Evolutionary conservation across 1,284 basidiomycete species (phyloP), one percentile per base, ranked within the genome.

Genomic region (Malassezia obtusa): DNA sequence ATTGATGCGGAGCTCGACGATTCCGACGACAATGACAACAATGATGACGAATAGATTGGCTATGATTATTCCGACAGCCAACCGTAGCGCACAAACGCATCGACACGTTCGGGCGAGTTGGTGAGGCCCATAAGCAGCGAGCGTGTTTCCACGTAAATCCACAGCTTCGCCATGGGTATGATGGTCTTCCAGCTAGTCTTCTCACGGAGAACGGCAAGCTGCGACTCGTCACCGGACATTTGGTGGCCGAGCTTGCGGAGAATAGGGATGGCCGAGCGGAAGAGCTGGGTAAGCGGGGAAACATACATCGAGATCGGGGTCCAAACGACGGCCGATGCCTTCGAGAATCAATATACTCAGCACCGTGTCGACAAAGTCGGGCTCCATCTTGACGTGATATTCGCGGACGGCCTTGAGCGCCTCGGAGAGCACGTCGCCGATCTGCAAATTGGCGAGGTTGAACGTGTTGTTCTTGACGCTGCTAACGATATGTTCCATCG

Each of bases 321-420:
- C 90, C 58, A 99, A 75, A 75, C 87, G 89, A 50, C 94, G 77
- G 15, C 94, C 94, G 62, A 98, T 96, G 0, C 94, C 94, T 76
- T 99, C 94, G 40, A 99, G 77, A 48, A 99, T 74, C 53, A 99
- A 76, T 52, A 96, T 89, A 9, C 86, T 87, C 58, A 98, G 86
- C 46, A 98, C 89, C 0, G 94, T 98, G 74, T 98, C 96, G 67
- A 98, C 84, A 71, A 99, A 99, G 75, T 98, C 94, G 12, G 85
- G 89, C 76, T 98, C 92, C 83, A 99, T 87, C 79, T 91, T 95
- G 63, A 98, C 94, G 71, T 95, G 94, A 74, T 96, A 91, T 61
- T 83, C 80, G 46, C 90, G 78, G 1, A 99, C 90, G n/a, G 85
- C 83, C 63, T 78, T 82, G 39, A 98, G 77, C 8, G 95, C 91